phyloP scores from a whole-genome alignment of 2,329 filamentous ascomycete genomes.

The Phaeosphaeriaceae sp. region DNA sequence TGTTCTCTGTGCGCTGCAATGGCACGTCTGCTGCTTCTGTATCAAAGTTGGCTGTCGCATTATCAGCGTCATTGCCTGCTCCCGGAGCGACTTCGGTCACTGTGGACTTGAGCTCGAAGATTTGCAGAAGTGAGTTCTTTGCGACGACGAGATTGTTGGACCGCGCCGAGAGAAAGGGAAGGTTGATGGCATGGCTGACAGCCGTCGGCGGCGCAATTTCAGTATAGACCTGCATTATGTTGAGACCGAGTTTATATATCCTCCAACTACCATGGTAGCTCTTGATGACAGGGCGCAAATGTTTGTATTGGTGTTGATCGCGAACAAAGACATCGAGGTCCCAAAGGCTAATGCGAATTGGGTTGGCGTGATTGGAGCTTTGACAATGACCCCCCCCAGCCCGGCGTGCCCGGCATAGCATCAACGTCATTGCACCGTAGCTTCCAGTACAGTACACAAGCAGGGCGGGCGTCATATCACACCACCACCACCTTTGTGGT shows the following conservation, averaged over 20 bases:
- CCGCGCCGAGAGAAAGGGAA: slow-evolving; percentile 77
- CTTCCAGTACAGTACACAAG: slow-evolving; percentile 1
- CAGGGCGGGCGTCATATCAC: background rate
- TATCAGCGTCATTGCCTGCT: slow-evolving; percentile 51
- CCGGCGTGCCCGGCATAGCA: slow-evolving; percentile 9
- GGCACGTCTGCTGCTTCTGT: slow-evolving; percentile 54
- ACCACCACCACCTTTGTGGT: background rate
- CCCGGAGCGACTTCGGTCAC: slow-evolving; percentile 62
- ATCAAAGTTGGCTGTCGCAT: slow-evolving; percentile 53
- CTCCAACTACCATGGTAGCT: slow-evolving; percentile 27
- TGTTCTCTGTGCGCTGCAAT: slow-evolving; percentile 67
- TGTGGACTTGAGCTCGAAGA: slow-evolving; percentile 77
- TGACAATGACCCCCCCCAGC: slow-evolving; percentile 4
- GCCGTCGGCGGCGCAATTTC: slow-evolving; percentile 94
- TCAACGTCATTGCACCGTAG: slow-evolving; percentile 19
- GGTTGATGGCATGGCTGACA: slow-evolving; percentile 82
- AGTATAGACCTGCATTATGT: slow-evolving; percentile 91
- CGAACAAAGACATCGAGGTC: slow-evolving; percentile 25
- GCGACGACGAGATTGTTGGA: slow-evolving; percentile 88
- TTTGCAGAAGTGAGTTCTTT: slow-evolving; percentile 89
- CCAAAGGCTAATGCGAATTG: slow-evolving; percentile 1
- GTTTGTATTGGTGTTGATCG: slow-evolving; percentile 18
- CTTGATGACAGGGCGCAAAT: slow-evolving; percentile 7
- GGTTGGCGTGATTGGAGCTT: slow-evolving; percentile 9
- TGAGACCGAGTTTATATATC: background rate